Evolutionary conservation across 768 basidiomycete genomes (phyloP), one percentile per base, ranked within the genome.

Genomic region (Suillus plorans): DNA sequence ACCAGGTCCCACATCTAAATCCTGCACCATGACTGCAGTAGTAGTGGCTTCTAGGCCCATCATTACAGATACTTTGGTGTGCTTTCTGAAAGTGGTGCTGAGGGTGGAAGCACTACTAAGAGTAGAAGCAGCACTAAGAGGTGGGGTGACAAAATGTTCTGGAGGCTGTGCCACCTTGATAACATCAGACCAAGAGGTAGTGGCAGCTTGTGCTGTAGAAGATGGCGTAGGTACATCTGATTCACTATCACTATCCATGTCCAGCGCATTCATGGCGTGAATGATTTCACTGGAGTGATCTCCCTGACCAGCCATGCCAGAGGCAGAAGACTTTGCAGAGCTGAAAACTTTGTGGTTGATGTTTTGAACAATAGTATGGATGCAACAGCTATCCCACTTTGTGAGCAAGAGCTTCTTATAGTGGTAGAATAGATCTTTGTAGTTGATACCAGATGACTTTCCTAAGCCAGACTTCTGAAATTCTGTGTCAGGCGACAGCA

Each of bases 331-430:
- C 13, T 50, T 50, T 25, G 22, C 3, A 3, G 49, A 50, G 49
- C 53, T 9, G 9, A 63, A 63, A 57, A 63, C 28, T 3, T 56
- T 28, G 9, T 5, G 31, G 45, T 57, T 63, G 50, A 63, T 42
- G 13, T 52, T 55, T 34, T 36, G 14, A 14, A 57, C 41, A 9
- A 63, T 63, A n/a, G 5, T 44, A 36, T 25, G 34, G 20, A 62
- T 39, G 47, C 18, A 4, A 28, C 5, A 6, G 39, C 22, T 62
- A 50, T 62, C 36, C 50, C 61, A 50, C 28, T 37, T 31, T 6
- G 20, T 45, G 25, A 62, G 47, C 3, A 63, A 42, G 53, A 63
- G 52, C 42, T n/a, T 44, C 49, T 59, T 63, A 37, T 58, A 63
- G 22, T 57, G 42, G n/a, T 18, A 25, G 34, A 63, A 63, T n/a